A percentile compares a stretch with the other conserved stretches of the same genome.
phyloP scores from a whole-genome alignment of 495 filamentous ascomycete genomes.

The Podospora sp. region DNA sequence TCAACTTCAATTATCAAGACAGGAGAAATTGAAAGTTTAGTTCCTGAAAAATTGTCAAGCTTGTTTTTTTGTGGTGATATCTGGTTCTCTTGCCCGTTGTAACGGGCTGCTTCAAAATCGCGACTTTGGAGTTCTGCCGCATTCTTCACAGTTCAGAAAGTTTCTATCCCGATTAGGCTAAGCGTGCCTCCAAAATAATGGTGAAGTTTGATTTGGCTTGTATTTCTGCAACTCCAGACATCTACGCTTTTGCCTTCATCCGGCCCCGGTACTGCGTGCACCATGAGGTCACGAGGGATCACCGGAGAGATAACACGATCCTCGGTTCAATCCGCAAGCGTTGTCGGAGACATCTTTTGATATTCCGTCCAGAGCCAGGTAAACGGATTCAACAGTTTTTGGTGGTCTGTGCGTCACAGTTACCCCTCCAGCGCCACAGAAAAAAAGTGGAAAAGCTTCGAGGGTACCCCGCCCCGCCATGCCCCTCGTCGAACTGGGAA shows the following conservation, averaged over 20 bases:
- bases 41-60: too few species aligned
- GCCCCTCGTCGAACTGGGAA: conserved; percentile 31
- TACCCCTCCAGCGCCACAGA: conserved; percentile 31
- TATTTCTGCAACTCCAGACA: not conserved
- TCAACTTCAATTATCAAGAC: too few species aligned
- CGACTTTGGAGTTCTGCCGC: not conserved
- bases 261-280: not conserved
- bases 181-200: conserved; percentile 13
- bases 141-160: conserved; percentile 39
- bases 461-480: conserved; percentile 29
- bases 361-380: not conserved
- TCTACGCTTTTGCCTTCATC: not conserved
- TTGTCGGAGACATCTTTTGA: conserved; percentile 12
- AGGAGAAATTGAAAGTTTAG: too few species aligned
- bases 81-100: not conserved
- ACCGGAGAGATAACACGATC: not conserved
- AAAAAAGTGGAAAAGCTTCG: conserved; percentile 23
- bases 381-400: conserved; percentile 18
- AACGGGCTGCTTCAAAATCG: conserved; percentile 10
- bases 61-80: conserved; percentile 12
- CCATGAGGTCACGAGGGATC: not conserved
- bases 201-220: not conserved
- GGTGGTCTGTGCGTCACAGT: conserved; percentile 27
- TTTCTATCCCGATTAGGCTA: conserved; percentile 35
- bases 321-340: conserved; percentile 8